Evolutionary conservation across 2,329 filamentous ascomycete genomes (phyloP).

Genomic region (Scedosporium apiospermum): DNA sequence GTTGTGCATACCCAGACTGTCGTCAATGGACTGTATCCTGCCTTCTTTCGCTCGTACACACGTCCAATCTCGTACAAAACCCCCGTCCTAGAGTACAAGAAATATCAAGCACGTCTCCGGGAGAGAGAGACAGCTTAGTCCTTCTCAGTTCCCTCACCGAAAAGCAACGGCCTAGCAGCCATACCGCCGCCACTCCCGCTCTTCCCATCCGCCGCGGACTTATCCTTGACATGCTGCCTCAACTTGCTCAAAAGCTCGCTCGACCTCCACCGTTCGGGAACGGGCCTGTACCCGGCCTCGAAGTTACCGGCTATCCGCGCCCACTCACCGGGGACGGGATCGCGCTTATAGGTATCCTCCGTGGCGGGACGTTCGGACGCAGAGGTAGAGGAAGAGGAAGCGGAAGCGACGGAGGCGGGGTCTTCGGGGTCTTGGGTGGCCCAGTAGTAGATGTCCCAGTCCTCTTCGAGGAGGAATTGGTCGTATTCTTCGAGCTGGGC

Average conservation of each 20-base stretch:
- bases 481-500: conserved; percentile 78
- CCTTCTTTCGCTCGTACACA: not conserved
- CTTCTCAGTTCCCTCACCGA: conserved; percentile 1
- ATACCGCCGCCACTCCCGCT: conserved; percentile 32
- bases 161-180: conserved; percentile 47
- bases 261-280: conserved; percentile 75
- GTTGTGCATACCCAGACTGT: not conserved
- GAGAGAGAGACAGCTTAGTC: conserved; percentile 1
- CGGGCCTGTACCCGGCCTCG: conserved; percentile 85
- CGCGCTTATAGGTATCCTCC: conserved; percentile 21
- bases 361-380: conserved; percentile 16
- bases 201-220: conserved; percentile 34
- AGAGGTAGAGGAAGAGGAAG: conserved; percentile 11
- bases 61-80: not conserved
- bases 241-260: conserved; percentile 71
- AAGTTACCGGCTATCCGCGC: conserved; percentile 92
- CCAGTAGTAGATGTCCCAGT: conserved; percentile 99
- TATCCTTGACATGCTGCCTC: conserved; percentile 65
- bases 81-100: conserved; percentile 4
- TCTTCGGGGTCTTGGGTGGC: conserved; percentile 67
- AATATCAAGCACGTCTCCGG: not conserved
- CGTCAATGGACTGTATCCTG: not conserved
- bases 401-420: conserved; percentile 27
- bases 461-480: conserved; percentile 92
- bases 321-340: conserved; percentile 65